Evolutionary conservation across 2,329 filamentous ascomycete species (phyloP).

Genomic region (Pseudohalonectria lignicola): DNA sequence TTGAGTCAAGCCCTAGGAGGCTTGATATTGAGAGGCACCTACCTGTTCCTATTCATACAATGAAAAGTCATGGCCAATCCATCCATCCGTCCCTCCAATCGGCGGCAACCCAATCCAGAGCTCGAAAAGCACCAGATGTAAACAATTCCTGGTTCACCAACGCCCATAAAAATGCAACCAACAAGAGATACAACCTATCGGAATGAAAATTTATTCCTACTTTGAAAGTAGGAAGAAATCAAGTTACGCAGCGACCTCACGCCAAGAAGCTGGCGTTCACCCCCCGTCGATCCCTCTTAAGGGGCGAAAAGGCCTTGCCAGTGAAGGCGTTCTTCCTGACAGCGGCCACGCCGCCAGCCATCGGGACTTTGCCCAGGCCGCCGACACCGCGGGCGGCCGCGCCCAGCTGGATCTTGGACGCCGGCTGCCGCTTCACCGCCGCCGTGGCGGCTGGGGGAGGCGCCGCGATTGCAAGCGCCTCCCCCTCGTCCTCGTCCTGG

Average conservation of each 20-base stretch:
- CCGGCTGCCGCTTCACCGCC: conserved; percentile 11
- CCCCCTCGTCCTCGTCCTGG: conserved; percentile 50
- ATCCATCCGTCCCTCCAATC: too few relatives aligned
- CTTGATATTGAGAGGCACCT: too few relatives aligned
- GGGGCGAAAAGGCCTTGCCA: conserved; percentile 52
- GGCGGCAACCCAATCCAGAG: too few relatives aligned
- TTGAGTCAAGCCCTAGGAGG: neutral
- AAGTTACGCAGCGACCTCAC: conserved; percentile 2
- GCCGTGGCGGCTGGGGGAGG: conserved; percentile 3
- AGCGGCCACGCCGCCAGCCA: conserved; percentile 30
- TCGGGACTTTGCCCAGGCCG: conserved; percentile 21
- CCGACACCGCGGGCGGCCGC: conserved; percentile 8
- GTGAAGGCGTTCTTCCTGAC: conserved; percentile 11
- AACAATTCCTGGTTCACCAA: too few relatives aligned
- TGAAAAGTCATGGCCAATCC: too few relatives aligned
- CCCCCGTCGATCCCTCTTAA: conserved; percentile 59
- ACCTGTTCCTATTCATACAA: too few relatives aligned
- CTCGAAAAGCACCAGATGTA: too few relatives aligned
- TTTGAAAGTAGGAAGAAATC: too few relatives aligned
- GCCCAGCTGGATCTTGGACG: conserved; percentile 9
- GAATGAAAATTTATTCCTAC: too few relatives aligned
- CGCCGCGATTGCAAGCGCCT: conserved; percentile 6
- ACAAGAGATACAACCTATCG: too few relatives aligned
- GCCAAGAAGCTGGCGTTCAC: conserved; percentile 50
- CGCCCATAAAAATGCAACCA: too few relatives aligned